Percentiles rank a stretch among this genome's conserved stretches.
phyloP scores from a whole-genome alignment of 1,284 basidiomycete species.

The Irpex rosettiformis region DNA sequence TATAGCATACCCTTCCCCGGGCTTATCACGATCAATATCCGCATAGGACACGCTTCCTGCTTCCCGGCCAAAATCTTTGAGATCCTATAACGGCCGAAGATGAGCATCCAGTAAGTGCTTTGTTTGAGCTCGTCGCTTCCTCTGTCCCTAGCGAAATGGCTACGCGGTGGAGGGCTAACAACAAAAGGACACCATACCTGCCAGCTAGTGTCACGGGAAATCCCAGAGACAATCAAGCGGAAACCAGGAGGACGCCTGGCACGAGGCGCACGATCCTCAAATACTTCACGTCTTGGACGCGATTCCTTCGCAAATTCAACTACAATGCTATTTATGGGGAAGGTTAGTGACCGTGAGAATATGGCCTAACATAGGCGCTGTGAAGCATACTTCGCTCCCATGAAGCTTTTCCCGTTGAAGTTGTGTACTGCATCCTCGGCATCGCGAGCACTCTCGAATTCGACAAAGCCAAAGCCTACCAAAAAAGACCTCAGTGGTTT shows the following conservation, averaged over 20 bases:
- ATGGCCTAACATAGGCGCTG: neutral
- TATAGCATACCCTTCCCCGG: slow-evolving; percentile 77
- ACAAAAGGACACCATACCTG: slow-evolving; percentile 63
- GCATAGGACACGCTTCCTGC: slow-evolving; percentile 90
- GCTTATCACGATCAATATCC: slow-evolving; percentile 84
- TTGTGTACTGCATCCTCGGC: slow-evolving; percentile 88
- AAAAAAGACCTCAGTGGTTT: neutral
- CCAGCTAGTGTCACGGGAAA: slow-evolving; percentile 93
- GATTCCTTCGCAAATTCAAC: slow-evolving; percentile 91
- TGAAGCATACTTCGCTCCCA: slow-evolving; percentile 74
- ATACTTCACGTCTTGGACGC: slow-evolving; percentile 75
- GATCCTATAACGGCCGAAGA: slow-evolving; percentile 58
- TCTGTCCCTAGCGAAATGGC: slow-evolving; percentile 11
- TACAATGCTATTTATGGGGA: slow-evolving; percentile 59
- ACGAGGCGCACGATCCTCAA: slow-evolving; percentile 59
- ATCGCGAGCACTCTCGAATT: slow-evolving; percentile 88
- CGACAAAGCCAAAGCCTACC: slow-evolving; percentile 88
- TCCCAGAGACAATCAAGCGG: slow-evolving; percentile 80
- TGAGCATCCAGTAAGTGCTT: slow-evolving; percentile 7
- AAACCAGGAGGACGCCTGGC: slow-evolving; percentile 77
- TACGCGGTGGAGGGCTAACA: slow-evolving; percentile 3
- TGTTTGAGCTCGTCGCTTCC: neutral
- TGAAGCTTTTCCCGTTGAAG: slow-evolving; percentile 84
- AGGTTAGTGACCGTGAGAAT: neutral
- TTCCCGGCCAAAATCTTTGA: slow-evolving; percentile 95